Evolutionary conservation across 257 asterid species (phyloP).

Genomic region (Ballota nigra): DNA sequence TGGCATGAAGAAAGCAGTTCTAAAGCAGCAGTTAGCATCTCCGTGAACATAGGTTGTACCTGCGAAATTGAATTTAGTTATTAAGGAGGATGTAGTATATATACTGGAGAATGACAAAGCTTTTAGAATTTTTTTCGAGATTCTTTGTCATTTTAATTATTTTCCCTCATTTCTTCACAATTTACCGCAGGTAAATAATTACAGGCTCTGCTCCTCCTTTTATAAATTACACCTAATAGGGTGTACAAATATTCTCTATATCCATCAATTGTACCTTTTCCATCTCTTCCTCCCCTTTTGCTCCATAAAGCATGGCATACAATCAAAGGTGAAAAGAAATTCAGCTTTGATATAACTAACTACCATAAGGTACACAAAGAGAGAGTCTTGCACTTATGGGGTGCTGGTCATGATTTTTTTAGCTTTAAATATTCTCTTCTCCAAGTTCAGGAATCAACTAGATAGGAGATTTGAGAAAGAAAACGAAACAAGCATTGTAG

Average conservation of each 20-base stretch:
- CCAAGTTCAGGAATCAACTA: constrained; percentile 1
- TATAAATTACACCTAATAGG: no score
- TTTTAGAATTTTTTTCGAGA: no score
- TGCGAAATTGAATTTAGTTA: constrained; percentile 21
- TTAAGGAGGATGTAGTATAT: not conserved
- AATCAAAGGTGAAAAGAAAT: not conserved
- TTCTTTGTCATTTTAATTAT: no score
- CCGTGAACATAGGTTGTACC: constrained; percentile 74
- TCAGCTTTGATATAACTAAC: not conserved
- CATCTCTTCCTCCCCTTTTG: no score
- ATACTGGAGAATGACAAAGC: not conserved
- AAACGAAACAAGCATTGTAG: not conserved
- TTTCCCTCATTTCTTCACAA: no score
- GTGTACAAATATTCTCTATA: no score
- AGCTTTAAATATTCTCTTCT: not conserved
- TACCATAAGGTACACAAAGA: not conserved
- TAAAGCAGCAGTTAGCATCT: constrained; percentile 73
- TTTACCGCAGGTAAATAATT: no score
- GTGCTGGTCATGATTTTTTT: not conserved
- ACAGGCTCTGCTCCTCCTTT: no score
- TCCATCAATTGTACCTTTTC: not conserved
- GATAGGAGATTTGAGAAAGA: not conserved
- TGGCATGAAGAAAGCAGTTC: constrained; percentile 78
- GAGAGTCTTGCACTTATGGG: not conserved
- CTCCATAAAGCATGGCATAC: not conserved